These are phyloP conservation scores for Phytopythium aichiense DNA, from an alignment of 352 stramenopile genomes.

Conservation along the genomic window DNA sequence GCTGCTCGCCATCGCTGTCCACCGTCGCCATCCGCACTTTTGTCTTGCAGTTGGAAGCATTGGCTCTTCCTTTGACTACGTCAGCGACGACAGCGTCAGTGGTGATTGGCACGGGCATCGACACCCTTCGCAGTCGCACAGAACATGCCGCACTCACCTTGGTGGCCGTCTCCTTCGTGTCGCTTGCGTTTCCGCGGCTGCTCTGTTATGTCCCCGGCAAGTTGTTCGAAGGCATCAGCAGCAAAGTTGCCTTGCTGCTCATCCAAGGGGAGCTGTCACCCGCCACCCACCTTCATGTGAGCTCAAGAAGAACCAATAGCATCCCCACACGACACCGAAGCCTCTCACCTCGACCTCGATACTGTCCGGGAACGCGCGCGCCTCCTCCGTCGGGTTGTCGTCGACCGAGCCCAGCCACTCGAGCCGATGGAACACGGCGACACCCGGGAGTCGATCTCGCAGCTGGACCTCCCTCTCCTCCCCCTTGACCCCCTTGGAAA, in stretches of 20 bases:
- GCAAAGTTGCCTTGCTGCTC: not conserved
- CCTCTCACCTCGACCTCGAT: constrained; percentile 2
- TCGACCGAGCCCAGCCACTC: not conserved
- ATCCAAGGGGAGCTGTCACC: not conserved
- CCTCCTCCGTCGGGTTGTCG: not conserved
- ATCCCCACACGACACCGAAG: not conserved
- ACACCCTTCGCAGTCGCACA: not conserved
- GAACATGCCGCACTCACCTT: not conserved
- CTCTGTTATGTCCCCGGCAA: not conserved
- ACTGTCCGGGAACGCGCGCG: not conserved
- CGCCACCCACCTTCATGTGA: not conserved
- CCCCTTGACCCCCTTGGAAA: not conserved
- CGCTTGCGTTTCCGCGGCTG: not conserved
- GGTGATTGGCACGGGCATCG: not conserved
- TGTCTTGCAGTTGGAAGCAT: not conserved
- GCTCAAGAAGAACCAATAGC: not conserved
- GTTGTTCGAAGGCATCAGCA: not conserved
- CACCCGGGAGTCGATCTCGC: not conserved
- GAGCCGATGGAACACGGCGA: not conserved
- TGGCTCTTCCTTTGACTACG: not conserved
- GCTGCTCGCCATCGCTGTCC: not conserved
- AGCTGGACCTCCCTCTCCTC: not conserved
- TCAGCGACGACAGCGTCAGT: not conserved
- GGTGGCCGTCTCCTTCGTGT: not conserved
- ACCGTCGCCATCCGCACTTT: not conserved